These are phyloP conservation scores for Aspergillus sclerotiicarbonarius DNA, from an alignment of 495 filamentous ascomycete genomes.

Conservation along the genomic window DNA sequence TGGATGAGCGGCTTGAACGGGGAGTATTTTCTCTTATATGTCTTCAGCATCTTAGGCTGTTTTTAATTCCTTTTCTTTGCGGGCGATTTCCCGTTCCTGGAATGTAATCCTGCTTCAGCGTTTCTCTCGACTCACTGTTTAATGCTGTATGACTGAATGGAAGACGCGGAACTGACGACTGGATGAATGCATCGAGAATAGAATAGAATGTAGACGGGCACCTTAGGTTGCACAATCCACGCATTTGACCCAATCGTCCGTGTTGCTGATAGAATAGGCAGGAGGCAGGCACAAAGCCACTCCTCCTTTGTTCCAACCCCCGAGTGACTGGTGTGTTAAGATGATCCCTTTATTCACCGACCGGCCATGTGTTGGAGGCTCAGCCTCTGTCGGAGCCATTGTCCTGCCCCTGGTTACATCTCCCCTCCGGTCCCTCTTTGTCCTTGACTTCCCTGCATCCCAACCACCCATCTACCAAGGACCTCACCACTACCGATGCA, in stretches of 20 bases:
- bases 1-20: constrained; percentile 18
- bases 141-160: constrained; percentile 20
- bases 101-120: constrained; percentile 18
- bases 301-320: background rate
- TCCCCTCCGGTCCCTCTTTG: background rate
- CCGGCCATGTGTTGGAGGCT: background rate
- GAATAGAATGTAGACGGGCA: background rate
- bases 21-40: constrained; percentile 11
- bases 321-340: background rate
- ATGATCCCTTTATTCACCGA: background rate
- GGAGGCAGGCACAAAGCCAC: too few relatives aligned
- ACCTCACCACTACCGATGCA: background rate
- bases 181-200: constrained; percentile 5
- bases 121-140: constrained; percentile 4
- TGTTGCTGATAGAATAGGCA: background rate
- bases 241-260: too few relatives aligned
- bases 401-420: background rate
- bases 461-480: background rate
- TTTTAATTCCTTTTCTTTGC: constrained; percentile 11
- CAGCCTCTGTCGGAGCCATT: background rate
- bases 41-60: constrained; percentile 15
- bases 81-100: constrained; percentile 12
- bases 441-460: background rate
- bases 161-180: constrained; percentile 3
- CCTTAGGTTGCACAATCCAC: background rate